Evolutionary conservation across 768 basidiomycete species (phyloP), one percentile per base, ranked within the genome.

Genomic region (Tulasnella sp.): DNA sequence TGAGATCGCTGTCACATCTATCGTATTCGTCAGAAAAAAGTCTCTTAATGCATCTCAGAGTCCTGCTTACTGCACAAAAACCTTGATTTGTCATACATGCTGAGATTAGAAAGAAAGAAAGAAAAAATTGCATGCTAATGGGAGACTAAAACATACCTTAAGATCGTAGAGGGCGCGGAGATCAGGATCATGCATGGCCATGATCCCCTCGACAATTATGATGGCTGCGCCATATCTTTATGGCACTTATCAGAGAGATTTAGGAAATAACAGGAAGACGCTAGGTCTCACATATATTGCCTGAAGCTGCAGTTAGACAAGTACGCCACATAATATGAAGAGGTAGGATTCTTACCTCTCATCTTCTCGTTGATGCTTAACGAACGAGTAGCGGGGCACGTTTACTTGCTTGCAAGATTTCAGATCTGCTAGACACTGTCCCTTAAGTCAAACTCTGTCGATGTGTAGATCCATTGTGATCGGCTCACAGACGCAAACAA

Each of bases 321-420:
- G n/a, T 13, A 32, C 44, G 43, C 44, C 66, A 62, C 17, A 48
- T n/a, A 48, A 38, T 38, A 15, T 15, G 34, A 65, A 51, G 43
- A 66, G 59, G 15, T 34, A 44, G 8, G 13, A 5, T 10, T 34
- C 51, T 10, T 19, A 52, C 58, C 58, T 84, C 65, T 90, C 85
- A 13, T 79, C 72, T 26, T 85, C 68, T 60, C 90, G 76, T 69
- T 96, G 92, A 72, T 99, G 96, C 64, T 88, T 77, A 24, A 81
- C 77, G 71, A 99, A 99, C 0, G 92, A 95, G 70, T 99, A 99
- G 5, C 95, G 81, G 0, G 96, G 95, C 61, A 97, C 90, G 71
- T 95, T 87, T 0, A 84, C 80, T 68, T 82, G 92, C 69, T 74
- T 82, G 68, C 90, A 88, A 4, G 81, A 76, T 70, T 93, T 96